Base-by-base conservation (phyloP, 805 yeast species). In the Hanseniaspora mollemarum region DNA sequence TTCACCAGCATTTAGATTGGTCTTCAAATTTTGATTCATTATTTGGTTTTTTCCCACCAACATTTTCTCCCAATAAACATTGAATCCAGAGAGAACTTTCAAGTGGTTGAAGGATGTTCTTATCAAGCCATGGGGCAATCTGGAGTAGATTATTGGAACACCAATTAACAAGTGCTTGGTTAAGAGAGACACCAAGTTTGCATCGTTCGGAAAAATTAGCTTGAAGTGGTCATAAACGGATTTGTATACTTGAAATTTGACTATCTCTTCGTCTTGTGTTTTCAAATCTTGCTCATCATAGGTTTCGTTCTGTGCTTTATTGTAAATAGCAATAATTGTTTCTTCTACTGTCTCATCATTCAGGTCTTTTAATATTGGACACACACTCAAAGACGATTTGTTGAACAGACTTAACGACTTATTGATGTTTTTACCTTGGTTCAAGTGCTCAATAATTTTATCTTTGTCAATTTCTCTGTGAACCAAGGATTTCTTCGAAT, bases 21-120 rank as follows among this genome's bases (percentile, higher is more conserved):
- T 15, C 16, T 39, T 39, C 7, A 39, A 21, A 15, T 39, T n/a
- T 15, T 22, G 32, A 15, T 39, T 32, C n/a, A 39, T 39, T 4
- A 3, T 39, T 25, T 25, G 43, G 21, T 22, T 16, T 25, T n/a
- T 25, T 4, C 32, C 32, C 7, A 26, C 18, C 4, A 46, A n/a
- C 35, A 46, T 32, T 16, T 29, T 40, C 22, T 46, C 51, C 51
- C 51, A 46, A n/a, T 46, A 46, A 18, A 26, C 45, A 32, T 31
- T 39, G 41, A 46, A 46, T 1, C 45, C 51, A 6, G 43, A 45
- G 4, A 39, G 36, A 10, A 26, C 35, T 28, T 46, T 46, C 3
- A 46, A 13, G 15, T 40, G 41, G 28, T 28, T 40, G 24, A 46
- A 46, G 2, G 45, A 46, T 2, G 51, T 38, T 32, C 51, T 46